Evolutionary conservation across 1,284 basidiomycete species (phyloP), one percentile per base, ranked within the genome.

Genomic region (Ustilago crameri): DNA sequence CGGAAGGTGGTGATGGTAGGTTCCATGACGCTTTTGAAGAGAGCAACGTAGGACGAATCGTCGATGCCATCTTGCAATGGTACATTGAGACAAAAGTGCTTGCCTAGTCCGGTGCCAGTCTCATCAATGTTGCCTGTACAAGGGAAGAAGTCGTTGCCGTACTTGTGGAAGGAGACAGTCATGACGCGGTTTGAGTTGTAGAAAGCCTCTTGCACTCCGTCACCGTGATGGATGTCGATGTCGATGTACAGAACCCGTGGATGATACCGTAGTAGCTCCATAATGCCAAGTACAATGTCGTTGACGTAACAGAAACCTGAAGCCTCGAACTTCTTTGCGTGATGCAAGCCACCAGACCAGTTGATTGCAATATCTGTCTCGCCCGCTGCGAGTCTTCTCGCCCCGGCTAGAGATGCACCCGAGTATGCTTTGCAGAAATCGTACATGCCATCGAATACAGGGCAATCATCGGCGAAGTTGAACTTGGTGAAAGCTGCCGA

Each of bases 111-210:
- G 2, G 76, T 76, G 17, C 81, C 81, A n/a, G 76, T 74, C 66
- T 83, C 81, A 26, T 65, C 68, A 27, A 82, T 75, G 56, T 81
- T 76, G 38, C 81, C 81, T 1, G 81, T 83, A 57, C 81, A 82
- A 1, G 81, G 81, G 63, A 99, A 99, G 86, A 99, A 99, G 81
- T 97, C 93, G 66, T 93, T 93, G 2, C 92, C 95, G 85, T 97
- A 99, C 85, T 98, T 98, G 87, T 99, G 95, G 85, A 99, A 98
- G 0, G 95, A 98, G 20, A 97, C 93, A 0, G 96, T 98, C 88
- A 98, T 91, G 61, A 99, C 95, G 22, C 96, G 90, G 79, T 98
- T 95, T 35, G 93, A 93, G 76, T 95, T 91, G 85, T 97, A 99
- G 84, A 99, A 99, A 0, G 96, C 96, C 83, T 98, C 95, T 80